phyloP scores from a whole-genome alignment of 352 stramenopile genomes.

The Globisporangium radiosum region DNA sequence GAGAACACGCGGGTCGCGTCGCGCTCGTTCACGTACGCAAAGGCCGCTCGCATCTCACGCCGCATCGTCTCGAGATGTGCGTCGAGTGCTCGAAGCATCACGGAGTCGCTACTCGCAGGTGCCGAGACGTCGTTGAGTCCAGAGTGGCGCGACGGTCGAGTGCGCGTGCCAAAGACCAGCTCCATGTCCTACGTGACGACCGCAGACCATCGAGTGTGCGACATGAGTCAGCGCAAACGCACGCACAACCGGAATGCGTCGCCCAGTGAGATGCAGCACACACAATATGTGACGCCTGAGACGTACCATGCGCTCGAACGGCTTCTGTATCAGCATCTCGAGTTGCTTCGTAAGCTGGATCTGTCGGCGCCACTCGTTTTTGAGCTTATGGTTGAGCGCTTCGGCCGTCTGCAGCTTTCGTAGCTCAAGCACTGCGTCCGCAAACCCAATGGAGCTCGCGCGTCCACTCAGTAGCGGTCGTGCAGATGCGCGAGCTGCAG shows the following conservation, averaged over 20 bases:
- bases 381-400: slow-evolving; percentile 32
- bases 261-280: neutral
- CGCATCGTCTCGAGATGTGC: neutral
- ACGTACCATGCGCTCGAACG: neutral
- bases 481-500: neutral
- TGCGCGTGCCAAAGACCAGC: neutral
- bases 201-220: no score
- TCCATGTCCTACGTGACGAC: neutral
- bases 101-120: neutral
- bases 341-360: slow-evolving; percentile 37
- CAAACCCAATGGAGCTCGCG: slow-evolving; percentile 22
- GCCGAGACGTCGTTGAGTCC: neutral
- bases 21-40: neutral
- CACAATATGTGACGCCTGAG: neutral
- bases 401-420: slow-evolving; percentile 28
- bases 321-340: slow-evolving; percentile 30
- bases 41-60: neutral
- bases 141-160: neutral
- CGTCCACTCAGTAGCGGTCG: neutral
- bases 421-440: slow-evolving; percentile 28
- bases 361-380: slow-evolving; percentile 25
- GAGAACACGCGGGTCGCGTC: slow-evolving; percentile 2
- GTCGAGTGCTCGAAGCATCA: neutral
- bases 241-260: neutral
- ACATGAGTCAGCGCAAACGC: neutral